phyloP scores from a whole-genome alignment of 1,139 yeast genomes.

The Arxiozyma telluris region DNA sequence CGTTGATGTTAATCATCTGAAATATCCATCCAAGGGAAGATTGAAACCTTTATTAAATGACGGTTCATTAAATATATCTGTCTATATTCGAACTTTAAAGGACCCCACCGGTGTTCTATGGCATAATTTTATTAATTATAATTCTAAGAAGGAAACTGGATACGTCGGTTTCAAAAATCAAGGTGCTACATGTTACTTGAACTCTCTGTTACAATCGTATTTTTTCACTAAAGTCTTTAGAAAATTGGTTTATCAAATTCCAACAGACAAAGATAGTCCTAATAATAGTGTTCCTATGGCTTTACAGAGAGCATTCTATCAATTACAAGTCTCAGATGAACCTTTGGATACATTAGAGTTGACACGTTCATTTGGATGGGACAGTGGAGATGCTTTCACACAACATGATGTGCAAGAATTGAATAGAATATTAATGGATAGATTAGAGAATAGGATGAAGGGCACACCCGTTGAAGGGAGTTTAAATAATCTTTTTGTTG shows the following conservation, averaged over 20 bases:
- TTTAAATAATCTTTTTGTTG: constrained; percentile 79
- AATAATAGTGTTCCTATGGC: constrained; percentile 66
- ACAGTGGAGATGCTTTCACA: constrained; percentile 86
- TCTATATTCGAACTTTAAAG: constrained; percentile 63
- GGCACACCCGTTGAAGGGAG: constrained; percentile 77
- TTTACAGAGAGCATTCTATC: constrained; percentile 77
- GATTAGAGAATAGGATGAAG: constrained; percentile 84
- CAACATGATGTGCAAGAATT: constrained; percentile 98
- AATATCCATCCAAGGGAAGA: constrained; percentile 27
- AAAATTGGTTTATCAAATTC: constrained; percentile 79
- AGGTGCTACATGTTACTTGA: constrained; percentile 96
- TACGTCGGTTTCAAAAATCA: constrained; percentile 90
- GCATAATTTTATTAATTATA: constrained; percentile 79
- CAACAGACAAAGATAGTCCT: constrained; percentile 54
- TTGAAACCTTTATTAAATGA: constrained; percentile 41
- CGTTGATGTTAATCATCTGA: constrained; percentile 48
- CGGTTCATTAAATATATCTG: constrained; percentile 60
- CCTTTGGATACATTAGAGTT: constrained; percentile 81
- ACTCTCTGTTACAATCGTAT: constrained; percentile 83
- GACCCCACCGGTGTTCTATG: constrained; percentile 93
- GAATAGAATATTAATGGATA: constrained; percentile 91
- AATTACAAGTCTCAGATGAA: constrained; percentile 57
- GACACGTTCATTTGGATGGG: constrained; percentile 96
- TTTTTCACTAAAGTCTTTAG: constrained; percentile 79
- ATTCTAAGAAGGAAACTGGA: constrained; percentile 81